Evolutionary conservation across 2,329 filamentous ascomycete genomes (phyloP).

Genomic region (Fusarium cyanostomum): DNA sequence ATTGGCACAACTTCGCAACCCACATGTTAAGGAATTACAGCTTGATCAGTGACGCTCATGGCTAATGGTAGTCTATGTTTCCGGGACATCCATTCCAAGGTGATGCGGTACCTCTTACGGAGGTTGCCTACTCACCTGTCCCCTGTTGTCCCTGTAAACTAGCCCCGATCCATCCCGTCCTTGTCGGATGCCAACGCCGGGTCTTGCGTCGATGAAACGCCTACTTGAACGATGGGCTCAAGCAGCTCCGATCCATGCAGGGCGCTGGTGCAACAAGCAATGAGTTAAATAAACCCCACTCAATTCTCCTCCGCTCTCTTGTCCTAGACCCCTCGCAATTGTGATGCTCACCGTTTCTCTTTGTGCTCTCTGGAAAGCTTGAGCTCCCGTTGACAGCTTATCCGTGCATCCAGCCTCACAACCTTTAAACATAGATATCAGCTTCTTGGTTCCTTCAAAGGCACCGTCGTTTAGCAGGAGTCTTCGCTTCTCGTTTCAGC

Average conservation of each 20-base stretch:
- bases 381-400: too few species aligned
- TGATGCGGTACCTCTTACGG: neutral
- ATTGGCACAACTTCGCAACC: neutral
- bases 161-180: constrained; percentile 5
- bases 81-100: neutral
- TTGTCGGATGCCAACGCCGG: neutral
- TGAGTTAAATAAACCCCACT: neutral
- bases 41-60: neutral
- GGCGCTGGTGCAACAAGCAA: neutral
- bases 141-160: neutral
- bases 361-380: too few species aligned
- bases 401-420: too few species aligned
- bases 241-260: neutral
- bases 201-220: neutral
- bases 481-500: too few species aligned
- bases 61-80: too few species aligned
- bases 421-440: too few species aligned
- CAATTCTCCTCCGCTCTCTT: neutral
- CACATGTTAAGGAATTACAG: neutral
- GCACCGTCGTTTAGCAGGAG: too few species aligned
- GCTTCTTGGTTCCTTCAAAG: too few species aligned
- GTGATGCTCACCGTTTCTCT: too few species aligned
- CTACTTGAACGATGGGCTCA: neutral
- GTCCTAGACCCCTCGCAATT: neutral
- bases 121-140: neutral